phyloP scores from a whole-genome alignment of 2,329 filamentous ascomycete species.

The Orbilia ellipsospora region DNA sequence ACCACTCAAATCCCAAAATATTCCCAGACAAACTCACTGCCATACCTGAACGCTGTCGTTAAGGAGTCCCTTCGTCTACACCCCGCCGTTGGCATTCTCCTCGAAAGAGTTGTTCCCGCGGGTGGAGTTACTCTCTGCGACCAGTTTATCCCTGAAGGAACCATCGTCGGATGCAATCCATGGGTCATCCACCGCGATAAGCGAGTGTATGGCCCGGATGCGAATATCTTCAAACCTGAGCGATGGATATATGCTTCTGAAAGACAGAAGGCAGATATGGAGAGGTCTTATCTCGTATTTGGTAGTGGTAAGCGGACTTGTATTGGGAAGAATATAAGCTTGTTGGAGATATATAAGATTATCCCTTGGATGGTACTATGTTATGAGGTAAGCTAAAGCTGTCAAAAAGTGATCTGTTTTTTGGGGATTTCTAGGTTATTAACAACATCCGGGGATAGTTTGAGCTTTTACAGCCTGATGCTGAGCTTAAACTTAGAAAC shows the following conservation, averaged over 20 bases:
- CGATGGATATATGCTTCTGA: slow-evolving; percentile 64
- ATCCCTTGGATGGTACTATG: slow-evolving; percentile 72
- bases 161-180: slow-evolving; percentile 64
- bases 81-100: no score
- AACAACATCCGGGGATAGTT: slow-evolving; percentile 63
- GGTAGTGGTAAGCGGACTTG: slow-evolving; percentile 68
- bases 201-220: slow-evolving; percentile 64
- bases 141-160: slow-evolving; percentile 61
- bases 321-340: slow-evolving; percentile 71
- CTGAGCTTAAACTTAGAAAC: slow-evolving; percentile 71
- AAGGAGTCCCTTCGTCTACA: no score
- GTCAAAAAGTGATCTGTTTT: neutral
- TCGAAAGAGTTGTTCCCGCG: slow-evolving; percentile 67
- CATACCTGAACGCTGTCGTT: no score
- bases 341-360: slow-evolving; percentile 74
- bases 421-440: slow-evolving; percentile 26
- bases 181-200: slow-evolving; percentile 64
- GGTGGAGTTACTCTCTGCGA: slow-evolving; percentile 63
- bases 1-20: no score
- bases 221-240: slow-evolving; percentile 66
- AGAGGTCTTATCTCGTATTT: slow-evolving; percentile 67
- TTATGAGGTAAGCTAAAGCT: slow-evolving; percentile 66
- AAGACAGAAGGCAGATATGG: slow-evolving; percentile 66
- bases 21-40: no score
- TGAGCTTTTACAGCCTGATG: slow-evolving; percentile 67